These are phyloP conservation scores for Cyphellophora attinorum DNA, from an alignment of 2,329 filamentous ascomycete species.

Conservation along the genomic window DNA sequence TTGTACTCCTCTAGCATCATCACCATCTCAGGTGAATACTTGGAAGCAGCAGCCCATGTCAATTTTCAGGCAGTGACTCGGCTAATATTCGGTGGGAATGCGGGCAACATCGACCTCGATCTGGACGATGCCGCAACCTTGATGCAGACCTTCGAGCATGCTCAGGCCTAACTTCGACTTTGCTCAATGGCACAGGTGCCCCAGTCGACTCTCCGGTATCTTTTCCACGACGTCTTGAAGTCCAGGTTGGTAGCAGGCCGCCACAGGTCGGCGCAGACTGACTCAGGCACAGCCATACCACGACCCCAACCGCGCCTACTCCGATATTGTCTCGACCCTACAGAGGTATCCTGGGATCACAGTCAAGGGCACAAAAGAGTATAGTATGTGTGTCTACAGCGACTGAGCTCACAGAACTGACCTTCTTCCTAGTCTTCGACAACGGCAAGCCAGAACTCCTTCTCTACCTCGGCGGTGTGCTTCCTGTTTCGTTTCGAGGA, in stretches of 20 bases:
- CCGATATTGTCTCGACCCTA: conserved; percentile 76
- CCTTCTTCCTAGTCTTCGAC: conserved; percentile 75
- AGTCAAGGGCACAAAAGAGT: conserved; percentile 1
- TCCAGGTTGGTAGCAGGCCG: neutral
- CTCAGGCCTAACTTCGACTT: neutral
- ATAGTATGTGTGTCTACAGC: conserved; percentile 34
- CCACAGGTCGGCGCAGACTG: conserved; percentile 1
- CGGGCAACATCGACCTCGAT: neutral
- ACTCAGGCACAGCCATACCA: conserved; percentile 70
- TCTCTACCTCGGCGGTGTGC: conserved; percentile 73
- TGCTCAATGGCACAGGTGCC: conserved; percentile 56
- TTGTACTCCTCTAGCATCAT: too few relatives aligned
- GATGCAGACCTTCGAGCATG: neutral
- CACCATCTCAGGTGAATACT: too few relatives aligned
- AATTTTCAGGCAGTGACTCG: too few relatives aligned
- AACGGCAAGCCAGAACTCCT: conserved; percentile 80
- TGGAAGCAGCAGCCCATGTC: too few relatives aligned
- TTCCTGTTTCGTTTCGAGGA: conserved; percentile 86
- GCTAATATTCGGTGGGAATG: too few relatives aligned
- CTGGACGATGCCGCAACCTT: neutral
- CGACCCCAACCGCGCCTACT: conserved; percentile 86
- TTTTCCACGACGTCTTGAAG: conserved; percentile 59
- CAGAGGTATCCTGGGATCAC: conserved; percentile 65
- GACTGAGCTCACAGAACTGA: too few relatives aligned
- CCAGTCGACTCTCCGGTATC: conserved; percentile 87